Evolutionary conservation across 108 stramenopile genomes (phyloP), one percentile per base, ranked within the genome.

Genomic region (Skeletonema costatum): DNA sequence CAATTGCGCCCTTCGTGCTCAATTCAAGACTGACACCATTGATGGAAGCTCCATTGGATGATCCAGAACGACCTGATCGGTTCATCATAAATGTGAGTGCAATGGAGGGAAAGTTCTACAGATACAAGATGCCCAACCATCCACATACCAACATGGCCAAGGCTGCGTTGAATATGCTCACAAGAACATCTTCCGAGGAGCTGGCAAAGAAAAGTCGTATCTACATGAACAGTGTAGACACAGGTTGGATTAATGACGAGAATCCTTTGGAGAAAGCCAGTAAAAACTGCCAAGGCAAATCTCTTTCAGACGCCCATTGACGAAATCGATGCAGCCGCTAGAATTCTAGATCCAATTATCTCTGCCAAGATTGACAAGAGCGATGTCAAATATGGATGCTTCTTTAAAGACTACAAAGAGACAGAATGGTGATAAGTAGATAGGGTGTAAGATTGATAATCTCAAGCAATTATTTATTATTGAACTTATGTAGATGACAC

Each of bases 61-160:
- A 77, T 61, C 58, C 56, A 1, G 62, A 73, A 17, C 67, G 85
- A 35, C 86, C 82, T 8, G 87, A 90, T 59, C 89, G 96, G 13
- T 97, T 84, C 84, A 92, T 97, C 32, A 90, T 97, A 70, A 96
- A 97, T 60, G 97, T 97, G 5, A 90, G 89, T 10, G 95, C 95
- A 31, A 97, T 96, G 97, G 97, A 97, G 70, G 96, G 96, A 14
- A 97, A 97, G 70, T 97, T 97, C 68, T 94, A 97, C 72, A 74
- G 97, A 14, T 94, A 91, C 86, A 97, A 97, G 79, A 91, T 91
- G 91, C 86, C 93, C 9, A 90, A 91, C 70, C 95, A 96, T 76
- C 93, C 95, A 29, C 95, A 97, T 65, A 96, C 94, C 46, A 97
- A 97, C 81, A 95, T 95, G 92, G 97, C 97, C 38, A 97, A 97